These are phyloP conservation scores for Trametes punicea DNA, from an alignment of 768 basidiomycete genomes.

Conservation along the genomic window DNA sequence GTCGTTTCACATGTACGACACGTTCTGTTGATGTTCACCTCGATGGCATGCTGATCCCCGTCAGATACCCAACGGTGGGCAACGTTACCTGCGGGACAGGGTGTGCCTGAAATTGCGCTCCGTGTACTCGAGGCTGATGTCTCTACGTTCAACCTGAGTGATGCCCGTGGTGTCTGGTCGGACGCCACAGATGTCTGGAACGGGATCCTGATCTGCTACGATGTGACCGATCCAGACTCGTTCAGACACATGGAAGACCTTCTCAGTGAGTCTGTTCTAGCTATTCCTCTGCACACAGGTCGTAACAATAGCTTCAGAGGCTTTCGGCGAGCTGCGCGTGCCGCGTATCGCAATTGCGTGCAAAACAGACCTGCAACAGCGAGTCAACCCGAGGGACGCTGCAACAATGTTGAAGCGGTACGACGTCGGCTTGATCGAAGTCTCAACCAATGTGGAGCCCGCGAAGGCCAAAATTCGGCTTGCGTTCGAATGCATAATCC, in stretches of 20 bases:
- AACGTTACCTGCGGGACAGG: conserved; percentile 22
- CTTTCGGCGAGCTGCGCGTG: conserved; percentile 53
- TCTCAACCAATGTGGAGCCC: conserved; percentile 50
- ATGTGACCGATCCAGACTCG: conserved; percentile 59
- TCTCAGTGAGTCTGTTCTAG: conserved; percentile 53
- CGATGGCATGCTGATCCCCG: conserved; percentile 29
- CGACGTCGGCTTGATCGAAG: conserved; percentile 78
- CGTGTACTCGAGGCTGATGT: conserved; percentile 33
- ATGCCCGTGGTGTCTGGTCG: conserved; percentile 10
- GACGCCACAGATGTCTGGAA: conserved; percentile 35
- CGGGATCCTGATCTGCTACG: conserved; percentile 85
- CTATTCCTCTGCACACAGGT: conserved; percentile 4
- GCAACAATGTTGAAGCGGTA: conserved; percentile 50
- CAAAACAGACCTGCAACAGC: conserved; percentile 70
- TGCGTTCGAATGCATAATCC: conserved; percentile 72
- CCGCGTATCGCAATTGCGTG: conserved; percentile 80
- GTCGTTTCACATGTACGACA: conserved; percentile 26
- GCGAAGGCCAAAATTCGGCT: conserved; percentile 72
- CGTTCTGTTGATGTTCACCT: conserved; percentile 30
- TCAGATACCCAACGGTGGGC: conserved; percentile 43
- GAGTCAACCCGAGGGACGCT: conserved; percentile 56
- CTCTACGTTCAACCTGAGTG: conserved; percentile 31
- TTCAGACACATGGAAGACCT: conserved; percentile 64
- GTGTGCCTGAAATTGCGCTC: conserved; percentile 18
- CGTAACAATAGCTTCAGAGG: conserved; percentile 38